Percentiles rank a stretch among this genome's conserved stretches.
phyloP scores from a whole-genome alignment of 2,329 filamentous ascomycete genomes.

The Aaosphaeria pasadenensis region DNA sequence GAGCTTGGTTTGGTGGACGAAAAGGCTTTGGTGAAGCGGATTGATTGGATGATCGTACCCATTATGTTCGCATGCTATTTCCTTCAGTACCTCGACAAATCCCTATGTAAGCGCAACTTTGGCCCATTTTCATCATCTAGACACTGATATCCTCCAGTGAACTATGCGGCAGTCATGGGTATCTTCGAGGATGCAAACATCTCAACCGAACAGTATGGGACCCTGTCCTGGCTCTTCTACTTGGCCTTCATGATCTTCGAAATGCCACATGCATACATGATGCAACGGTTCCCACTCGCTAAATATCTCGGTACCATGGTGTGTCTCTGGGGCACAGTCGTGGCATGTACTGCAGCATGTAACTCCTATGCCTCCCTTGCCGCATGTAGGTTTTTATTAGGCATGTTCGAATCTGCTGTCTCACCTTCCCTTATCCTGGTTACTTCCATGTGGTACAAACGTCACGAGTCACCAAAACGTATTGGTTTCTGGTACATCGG shows the following conservation, averaged over 20 bases:
- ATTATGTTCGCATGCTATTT: conserved; percentile 21
- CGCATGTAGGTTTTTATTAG: conserved; percentile 53
- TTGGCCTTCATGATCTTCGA: conserved; percentile 20
- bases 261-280: conserved; percentile 20
- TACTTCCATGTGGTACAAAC: conserved; percentile 41
- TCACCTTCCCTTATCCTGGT: conserved; percentile 51
- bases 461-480: conserved; percentile 30
- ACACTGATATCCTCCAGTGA: conserved; percentile 3
- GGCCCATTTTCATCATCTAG: background rate
- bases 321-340: conserved; percentile 14
- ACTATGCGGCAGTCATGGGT: conserved; percentile 59
- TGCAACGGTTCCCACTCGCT: conserved; percentile 18
- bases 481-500: conserved; percentile 28
- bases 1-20: conserved; percentile 10
- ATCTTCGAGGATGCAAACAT: conserved; percentile 58
- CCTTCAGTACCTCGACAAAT: conserved; percentile 20
- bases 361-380: conserved; percentile 43
- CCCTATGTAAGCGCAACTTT: conserved; percentile 7
- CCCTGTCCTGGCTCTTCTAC: conserved; percentile 52
- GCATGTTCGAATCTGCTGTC: conserved; percentile 55
- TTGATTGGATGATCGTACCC: conserved; percentile 20
- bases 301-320: conserved; percentile 33
- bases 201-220: conserved; percentile 57
- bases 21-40: conserved; percentile 10
- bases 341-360: conserved; percentile 10